Evolutionary conservation across 345 rosid genomes (phyloP), one percentile per base, ranked within the genome.

Genomic region (Clarkia xantiana): DNA sequence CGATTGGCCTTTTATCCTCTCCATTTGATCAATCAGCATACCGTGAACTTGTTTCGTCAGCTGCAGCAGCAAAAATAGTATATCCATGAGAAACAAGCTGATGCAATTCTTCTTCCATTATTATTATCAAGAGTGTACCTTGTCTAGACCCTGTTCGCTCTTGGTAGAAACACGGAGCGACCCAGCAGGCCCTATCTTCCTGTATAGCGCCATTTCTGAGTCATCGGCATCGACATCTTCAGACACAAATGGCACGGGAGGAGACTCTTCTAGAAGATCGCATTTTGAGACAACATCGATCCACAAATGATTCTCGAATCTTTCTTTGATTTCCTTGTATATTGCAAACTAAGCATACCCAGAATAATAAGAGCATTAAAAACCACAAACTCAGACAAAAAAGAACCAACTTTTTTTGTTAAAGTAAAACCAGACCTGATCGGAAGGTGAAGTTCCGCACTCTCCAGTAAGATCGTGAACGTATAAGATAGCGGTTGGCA

Each of bases 381-480:
- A 29, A 29, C 36, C 8, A 10, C 36, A 1, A 29, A 29, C 36
- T 29, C n/a, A n/a, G n/a, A n/a, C n/a, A n/a, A n/a, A 29, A n/a
- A 29, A 29, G 9, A 3, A 3, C 36, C 25, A 2, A 2, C 8
- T 29, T 29, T n/a, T 29, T 29, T 29, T 29, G 36, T 29, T 29
- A 29, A 29, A 29, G 36, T 54, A 34, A 13, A 42, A 18, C 14
- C 10, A 45, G 69, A 82, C 97, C 97, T 90, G 96, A 71, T 86
- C 84, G 65, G 96, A 86, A 14, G 83, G 75, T 1, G 96, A 79
- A 52, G 76, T 90, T 45, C 98, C 98, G 55, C 98, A 90, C 64
- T 86, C 93, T 72, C 98, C 98, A 20, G 98, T 63, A 45, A 83
- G 71, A 71, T 90, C 98, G 51, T 90, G 98, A 55, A 90, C 98